Percentiles rank a stretch among this genome's conserved stretches.
These are phyloP conservation scores for Suillus hirtellus DNA, from an alignment of 768 basidiomycete species.

Conservation along the genomic window DNA sequence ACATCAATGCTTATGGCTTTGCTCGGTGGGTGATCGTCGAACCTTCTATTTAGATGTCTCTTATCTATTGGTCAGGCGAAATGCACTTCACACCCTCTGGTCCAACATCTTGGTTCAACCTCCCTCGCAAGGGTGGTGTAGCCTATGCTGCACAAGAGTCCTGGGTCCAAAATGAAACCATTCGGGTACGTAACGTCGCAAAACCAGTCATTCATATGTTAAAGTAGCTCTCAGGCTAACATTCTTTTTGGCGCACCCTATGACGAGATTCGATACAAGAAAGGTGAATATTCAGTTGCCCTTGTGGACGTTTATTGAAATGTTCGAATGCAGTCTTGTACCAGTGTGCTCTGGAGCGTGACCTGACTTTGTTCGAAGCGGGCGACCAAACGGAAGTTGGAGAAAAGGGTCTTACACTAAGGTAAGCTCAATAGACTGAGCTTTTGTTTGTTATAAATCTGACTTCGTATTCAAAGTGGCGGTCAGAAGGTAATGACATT, in stretches of 20 bases:
- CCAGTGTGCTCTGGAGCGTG: conserved; percentile 44
- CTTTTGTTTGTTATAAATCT: not conserved
- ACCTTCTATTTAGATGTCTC: conserved; percentile 5
- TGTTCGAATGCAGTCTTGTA: conserved; percentile 30
- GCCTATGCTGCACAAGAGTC: conserved; percentile 84
- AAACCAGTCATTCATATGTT: not conserved
- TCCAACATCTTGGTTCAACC: conserved; percentile 62
- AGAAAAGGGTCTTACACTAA: conserved; percentile 64
- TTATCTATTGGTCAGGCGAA: conserved; percentile 35
- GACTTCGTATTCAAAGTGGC: conserved; percentile 33
- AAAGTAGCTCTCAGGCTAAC: conserved; percentile 38
- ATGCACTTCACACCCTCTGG: conserved; percentile 60
- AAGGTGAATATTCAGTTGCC: conserved; percentile 26
- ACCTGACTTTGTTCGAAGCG: conserved; percentile 50
- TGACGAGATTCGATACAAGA: conserved; percentile 43
- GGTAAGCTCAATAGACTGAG: conserved; percentile 21
- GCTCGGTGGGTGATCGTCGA: conserved; percentile 34
- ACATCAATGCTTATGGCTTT: conserved; percentile 67
- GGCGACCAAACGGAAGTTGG: conserved; percentile 73
- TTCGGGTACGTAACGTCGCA: conserved; percentile 40
- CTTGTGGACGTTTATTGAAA: not conserved
- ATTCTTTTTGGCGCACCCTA: conserved; percentile 44
- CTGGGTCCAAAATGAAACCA: conserved; percentile 84
- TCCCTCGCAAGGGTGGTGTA: conserved; percentile 68
- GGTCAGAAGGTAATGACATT: conserved; percentile 52